Evolutionary conservation across 108 stramenopile genomes (phyloP).

Genomic region (Cyclostephanos invisitatus): DNA sequence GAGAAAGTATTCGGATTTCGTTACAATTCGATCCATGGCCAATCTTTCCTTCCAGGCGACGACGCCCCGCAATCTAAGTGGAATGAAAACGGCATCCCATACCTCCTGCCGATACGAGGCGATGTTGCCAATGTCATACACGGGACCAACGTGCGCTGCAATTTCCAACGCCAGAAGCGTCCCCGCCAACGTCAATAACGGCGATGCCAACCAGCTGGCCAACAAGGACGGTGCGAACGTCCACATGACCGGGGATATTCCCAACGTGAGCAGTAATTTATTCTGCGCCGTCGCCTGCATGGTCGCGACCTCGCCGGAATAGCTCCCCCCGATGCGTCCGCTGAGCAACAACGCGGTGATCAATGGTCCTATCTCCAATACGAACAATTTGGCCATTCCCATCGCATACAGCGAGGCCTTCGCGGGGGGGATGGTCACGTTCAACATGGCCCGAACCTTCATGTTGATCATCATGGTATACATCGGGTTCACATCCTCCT

Average conservation of each 20-base stretch:
- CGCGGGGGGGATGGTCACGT: conserved; percentile 69
- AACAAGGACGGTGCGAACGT: conserved; percentile 65
- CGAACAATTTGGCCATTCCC: conserved; percentile 81
- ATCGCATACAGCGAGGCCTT: conserved; percentile 77
- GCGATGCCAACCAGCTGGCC: conserved; percentile 72
- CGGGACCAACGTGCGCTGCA: conserved; percentile 66
- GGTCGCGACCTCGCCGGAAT: conserved; percentile 80
- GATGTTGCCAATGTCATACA: conserved; percentile 62
- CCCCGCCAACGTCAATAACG: conserved; percentile 70
- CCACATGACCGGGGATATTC: conserved; percentile 65
- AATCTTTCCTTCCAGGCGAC: conserved; percentile 32
- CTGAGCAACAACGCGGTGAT: conserved; percentile 74
- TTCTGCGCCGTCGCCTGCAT: conserved; percentile 82
- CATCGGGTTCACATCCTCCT: conserved; percentile 58
- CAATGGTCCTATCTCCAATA: conserved; percentile 80
- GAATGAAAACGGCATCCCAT: conserved; percentile 53
- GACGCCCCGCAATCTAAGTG: conserved; percentile 52
- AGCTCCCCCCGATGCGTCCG: conserved; percentile 80
- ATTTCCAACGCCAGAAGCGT: conserved; percentile 62
- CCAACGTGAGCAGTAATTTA: conserved; percentile 68
- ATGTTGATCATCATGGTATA: conserved; percentile 70
- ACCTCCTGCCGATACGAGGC: conserved; percentile 51
- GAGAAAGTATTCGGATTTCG: conserved; percentile 32
- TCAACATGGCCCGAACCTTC: conserved; percentile 65
- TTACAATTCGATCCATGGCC: conserved; percentile 26